Evolutionary conservation across 208 protist species (phyloP), one percentile per base, ranked within the genome.

Genomic region (Herpetomonas samuelpessoai): DNA sequence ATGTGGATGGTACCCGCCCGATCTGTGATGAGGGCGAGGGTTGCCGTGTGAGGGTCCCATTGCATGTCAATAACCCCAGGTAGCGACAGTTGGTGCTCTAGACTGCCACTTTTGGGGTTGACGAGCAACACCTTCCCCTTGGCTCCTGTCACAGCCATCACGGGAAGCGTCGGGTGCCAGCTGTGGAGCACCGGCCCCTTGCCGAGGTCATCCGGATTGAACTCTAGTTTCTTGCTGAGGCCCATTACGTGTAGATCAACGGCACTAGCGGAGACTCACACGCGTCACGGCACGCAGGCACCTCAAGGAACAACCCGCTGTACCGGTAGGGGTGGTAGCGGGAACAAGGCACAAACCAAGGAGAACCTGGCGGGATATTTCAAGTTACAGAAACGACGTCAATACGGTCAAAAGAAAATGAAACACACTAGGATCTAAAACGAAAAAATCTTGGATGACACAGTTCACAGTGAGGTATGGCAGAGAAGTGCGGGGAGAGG

Each of bases 1-100:
- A 99, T 57, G 12, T 84, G 74, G 2, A 99, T 66, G 16, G 70
- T 66, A 26, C 68, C 65, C 0, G 71, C 83, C 12, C 68, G 63
- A 24, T 81, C 49, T 25, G 93, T 90, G 49, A 98, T 73, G 30
- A 98, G 53, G 16, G 93, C 96, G 7, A 99, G 67, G 2, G 79
- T 76, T 53, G 97, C 92, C n/a, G 75, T 64, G 66, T 38, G 81
- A 38, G 27, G 27, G 62, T 98, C 95, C 96, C 97, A 99, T 26
- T 80, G 80, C 57, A 98, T 71, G 25, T 76, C 61, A 10, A 92
- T 53, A n/a, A 90, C 83, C 31, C 71, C 64, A 12, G 74, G 24
- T 19, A 93, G 62, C 6, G 82, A 55, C 19, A 97, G 82, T 44
- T 95, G 81, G 57, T 94, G 78, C 50, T 93, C 70, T 12, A 73